Evolutionary conservation across 2,329 filamentous ascomycete genomes (phyloP), one percentile per base, ranked within the genome.

Genomic region (Ascochyta rabiei): DNA sequence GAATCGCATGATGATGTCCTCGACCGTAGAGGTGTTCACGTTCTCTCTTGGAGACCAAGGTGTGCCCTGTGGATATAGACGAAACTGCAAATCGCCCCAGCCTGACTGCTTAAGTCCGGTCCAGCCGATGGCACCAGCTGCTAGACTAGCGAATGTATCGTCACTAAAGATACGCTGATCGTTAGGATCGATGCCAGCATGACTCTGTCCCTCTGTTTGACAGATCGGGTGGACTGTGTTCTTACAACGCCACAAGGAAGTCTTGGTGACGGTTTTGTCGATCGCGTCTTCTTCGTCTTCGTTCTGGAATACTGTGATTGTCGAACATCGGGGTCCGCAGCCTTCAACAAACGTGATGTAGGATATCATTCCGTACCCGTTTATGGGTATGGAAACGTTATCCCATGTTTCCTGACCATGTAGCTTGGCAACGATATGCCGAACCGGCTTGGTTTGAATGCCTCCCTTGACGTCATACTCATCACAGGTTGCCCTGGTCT

Each of bases 91-190:
- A 15, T 64, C 58, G 0, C 15, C 21, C 51, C 49, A 59, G 1
- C 12, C 37, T 5, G 40, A 28, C 54, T 62, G 60, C 0, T 38
- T 26, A 1, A 64, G 54, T 1, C 71, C 70, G 0, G 70, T 71
- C 70, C 70, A 74, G 4, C 55, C 59, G 0, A 74, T 72, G 0
- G 71, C 54, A 1, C 72, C 72, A 0, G 70, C 64, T 2, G 66
- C 71, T 6, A 70, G 65, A 1, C 60, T 51, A 0, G 71, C 69
- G 30, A 71, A 72, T 0, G 53, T 48, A 23, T 72, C 63, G 24
- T 18, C 70, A 13, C 64, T 56, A 15, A 66, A 66, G 10, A 74
- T 35, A 39, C 68, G 65, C 4, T 52, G 50, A 4, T 42, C 40
- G 1, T 26, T 57, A 1, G 59, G 46, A 6, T 59, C 53, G 0